Conservation (phyloP, 2,329 filamentous ascomycete species). For the Pseudogymnoascus sp. region DNA sequence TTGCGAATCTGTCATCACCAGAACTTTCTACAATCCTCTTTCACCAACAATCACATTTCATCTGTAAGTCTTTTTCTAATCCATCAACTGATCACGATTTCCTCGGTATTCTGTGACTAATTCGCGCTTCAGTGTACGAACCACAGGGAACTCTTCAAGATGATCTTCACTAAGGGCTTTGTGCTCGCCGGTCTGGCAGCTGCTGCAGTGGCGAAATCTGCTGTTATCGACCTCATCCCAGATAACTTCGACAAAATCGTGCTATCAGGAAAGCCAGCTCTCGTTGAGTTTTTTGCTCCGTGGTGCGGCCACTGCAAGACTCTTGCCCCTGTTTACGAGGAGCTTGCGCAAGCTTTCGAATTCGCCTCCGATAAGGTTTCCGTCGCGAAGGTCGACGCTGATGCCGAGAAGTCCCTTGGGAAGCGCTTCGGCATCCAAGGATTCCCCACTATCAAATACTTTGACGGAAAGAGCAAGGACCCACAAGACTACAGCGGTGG, state of each 20-base stretch:
- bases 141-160: slow-evolving; percentile 16
- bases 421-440: slow-evolving; percentile 84
- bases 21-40: background rate
- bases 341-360: slow-evolving; percentile 70
- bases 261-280: slow-evolving; percentile 84
- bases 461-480: slow-evolving; percentile 85
- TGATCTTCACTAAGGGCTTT: slow-evolving; percentile 49
- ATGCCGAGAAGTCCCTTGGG: slow-evolving; percentile 76
- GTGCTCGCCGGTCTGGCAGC: slow-evolving; percentile 48
- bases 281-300: slow-evolving; percentile 96
- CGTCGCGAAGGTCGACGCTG: slow-evolving; percentile 94
- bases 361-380: slow-evolving; percentile 65
- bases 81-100: background rate
- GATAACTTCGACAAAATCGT: slow-evolving; percentile 88
- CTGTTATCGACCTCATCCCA: slow-evolving; percentile 83
- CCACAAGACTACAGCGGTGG: slow-evolving; percentile 81
- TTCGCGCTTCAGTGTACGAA: background rate
- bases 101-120: background rate
- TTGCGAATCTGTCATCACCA: slow-evolving; percentile 2
- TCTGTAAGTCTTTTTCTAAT: background rate
- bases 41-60: slow-evolving; percentile 4
- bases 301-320: slow-evolving; percentile 99
- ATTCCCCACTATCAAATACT: slow-evolving; percentile 96
- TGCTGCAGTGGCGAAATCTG: slow-evolving; percentile 61
- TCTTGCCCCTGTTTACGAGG: slow-evolving; percentile 89